Conservation (phyloP, 352 stramenopile genomes). For the Thalassiosira livingstoniorum region DNA sequence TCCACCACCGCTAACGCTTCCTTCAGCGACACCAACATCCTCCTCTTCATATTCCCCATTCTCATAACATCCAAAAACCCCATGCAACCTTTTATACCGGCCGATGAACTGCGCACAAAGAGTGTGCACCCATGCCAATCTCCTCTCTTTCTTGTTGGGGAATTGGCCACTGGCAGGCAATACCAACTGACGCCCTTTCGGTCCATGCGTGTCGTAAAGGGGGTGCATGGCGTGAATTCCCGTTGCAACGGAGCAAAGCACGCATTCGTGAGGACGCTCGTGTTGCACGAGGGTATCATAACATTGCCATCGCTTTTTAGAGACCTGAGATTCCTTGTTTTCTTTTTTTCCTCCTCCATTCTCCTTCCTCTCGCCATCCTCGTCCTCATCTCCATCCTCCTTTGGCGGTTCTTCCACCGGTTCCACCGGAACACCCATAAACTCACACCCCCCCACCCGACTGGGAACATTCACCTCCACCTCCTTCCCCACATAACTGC, state of each 20-base stretch:
- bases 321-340: no score
- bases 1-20: neutral
- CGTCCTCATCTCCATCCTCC: no score
- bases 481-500: slow-evolving; percentile 21
- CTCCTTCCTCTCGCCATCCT: slow-evolving; percentile 15
- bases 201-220: slow-evolving; percentile 46
- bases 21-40: neutral
- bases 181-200: slow-evolving; percentile 39
- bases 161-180: slow-evolving; percentile 4
- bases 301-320: no score
- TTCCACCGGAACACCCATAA: no score
- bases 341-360: no score
- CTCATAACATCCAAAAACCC: slow-evolving; percentile 56
- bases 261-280: slow-evolving; percentile 40
- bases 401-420: no score
- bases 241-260: slow-evolving; percentile 30
- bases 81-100: slow-evolving; percentile 13
- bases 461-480: slow-evolving; percentile 52
- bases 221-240: slow-evolving; percentile 55
- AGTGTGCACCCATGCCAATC: slow-evolving; percentile 64
- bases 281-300: slow-evolving; percentile 27
- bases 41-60: slow-evolving; percentile 29
- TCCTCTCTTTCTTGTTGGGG: slow-evolving; percentile 12
- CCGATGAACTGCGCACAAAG: slow-evolving; percentile 59
- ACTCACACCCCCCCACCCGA: slow-evolving; percentile 37